These are phyloP conservation scores for Corylus avellana DNA, from an alignment of 306 rosid species.

Conservation along the genomic window DNA sequence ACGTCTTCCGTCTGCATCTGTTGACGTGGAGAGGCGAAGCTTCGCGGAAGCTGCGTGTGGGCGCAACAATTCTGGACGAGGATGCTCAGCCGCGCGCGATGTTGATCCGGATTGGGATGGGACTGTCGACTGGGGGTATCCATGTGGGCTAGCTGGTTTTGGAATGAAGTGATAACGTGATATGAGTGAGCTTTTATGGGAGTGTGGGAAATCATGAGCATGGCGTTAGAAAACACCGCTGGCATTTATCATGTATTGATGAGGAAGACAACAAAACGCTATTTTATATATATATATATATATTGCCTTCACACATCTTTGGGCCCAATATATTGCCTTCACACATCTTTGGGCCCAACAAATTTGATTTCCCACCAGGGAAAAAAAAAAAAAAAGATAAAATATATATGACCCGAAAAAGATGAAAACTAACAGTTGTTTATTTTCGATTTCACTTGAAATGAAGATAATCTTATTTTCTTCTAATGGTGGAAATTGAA, in stretches of 20 bases:
- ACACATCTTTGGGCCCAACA: too few relatives aligned
- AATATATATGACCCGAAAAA: too few relatives aligned
- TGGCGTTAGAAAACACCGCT: background rate
- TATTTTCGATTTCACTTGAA: too few relatives aligned
- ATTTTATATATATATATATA: too few relatives aligned
- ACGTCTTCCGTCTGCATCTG: background rate
- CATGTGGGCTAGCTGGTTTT: background rate
- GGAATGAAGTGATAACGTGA: constrained; percentile 18
- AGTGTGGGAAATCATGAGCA: background rate
- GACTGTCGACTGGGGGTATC: background rate
- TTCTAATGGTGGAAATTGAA: too few relatives aligned
- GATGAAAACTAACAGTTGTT: too few relatives aligned
- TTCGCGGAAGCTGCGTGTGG: constrained; percentile 41
- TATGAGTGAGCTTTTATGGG: background rate
- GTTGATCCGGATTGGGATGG: constrained; percentile 1
- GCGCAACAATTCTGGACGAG: background rate
- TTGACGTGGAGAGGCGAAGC: constrained; percentile 36
- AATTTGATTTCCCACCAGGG: too few relatives aligned
- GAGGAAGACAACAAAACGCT: background rate
- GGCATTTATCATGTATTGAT: background rate
- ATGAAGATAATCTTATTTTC: too few relatives aligned
- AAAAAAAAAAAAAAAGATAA: too few relatives aligned
- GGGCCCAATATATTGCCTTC: too few relatives aligned
- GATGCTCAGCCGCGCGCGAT: background rate
- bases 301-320: too few relatives aligned